Conservation (phyloP, 495 filamentous ascomycete species). For the Penicillium mononematosum region DNA sequence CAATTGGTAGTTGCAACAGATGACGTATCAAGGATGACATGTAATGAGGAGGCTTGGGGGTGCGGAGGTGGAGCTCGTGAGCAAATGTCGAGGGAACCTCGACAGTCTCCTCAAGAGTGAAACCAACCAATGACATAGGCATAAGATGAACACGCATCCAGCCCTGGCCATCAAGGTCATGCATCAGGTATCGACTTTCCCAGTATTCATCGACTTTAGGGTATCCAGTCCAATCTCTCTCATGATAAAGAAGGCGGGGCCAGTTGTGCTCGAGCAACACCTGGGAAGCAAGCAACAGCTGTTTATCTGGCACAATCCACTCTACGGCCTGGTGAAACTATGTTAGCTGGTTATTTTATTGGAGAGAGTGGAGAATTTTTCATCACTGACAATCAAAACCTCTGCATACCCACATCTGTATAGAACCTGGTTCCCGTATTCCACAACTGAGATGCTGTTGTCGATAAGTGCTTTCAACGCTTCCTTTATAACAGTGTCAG, state of each 20-base stretch:
- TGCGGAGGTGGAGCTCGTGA: constrained; percentile 5
- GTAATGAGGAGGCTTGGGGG: constrained; percentile 13
- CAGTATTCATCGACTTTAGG: too few species aligned
- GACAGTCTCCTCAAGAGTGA: constrained; percentile 15
- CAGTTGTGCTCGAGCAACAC: not conserved
- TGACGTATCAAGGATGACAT: constrained; percentile 10
- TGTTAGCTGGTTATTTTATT: too few species aligned
- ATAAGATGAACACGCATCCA: not conserved
- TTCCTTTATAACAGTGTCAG: too few species aligned
- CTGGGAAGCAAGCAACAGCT: not conserved
- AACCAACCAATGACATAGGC: constrained; percentile 7
- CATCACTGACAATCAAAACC: constrained; percentile 1
- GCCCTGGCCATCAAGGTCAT: not conserved
- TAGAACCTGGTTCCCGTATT: constrained; percentile 8
- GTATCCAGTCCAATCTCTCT: too few species aligned
- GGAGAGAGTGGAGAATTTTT: too few species aligned
- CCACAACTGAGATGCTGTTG: constrained; percentile 2
- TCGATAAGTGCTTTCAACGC: not conserved
- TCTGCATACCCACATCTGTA: constrained; percentile 7
- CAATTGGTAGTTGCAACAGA: constrained; percentile 7
- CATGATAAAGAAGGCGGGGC: not conserved
- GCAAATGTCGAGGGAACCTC: constrained; percentile 14
- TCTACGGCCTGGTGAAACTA: too few species aligned
- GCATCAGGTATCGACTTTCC: not conserved
- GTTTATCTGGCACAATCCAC: constrained; percentile 7